Evolutionary conservation across 2,329 filamentous ascomycete genomes (phyloP).

Genomic region (Diaporthe sp.): DNA sequence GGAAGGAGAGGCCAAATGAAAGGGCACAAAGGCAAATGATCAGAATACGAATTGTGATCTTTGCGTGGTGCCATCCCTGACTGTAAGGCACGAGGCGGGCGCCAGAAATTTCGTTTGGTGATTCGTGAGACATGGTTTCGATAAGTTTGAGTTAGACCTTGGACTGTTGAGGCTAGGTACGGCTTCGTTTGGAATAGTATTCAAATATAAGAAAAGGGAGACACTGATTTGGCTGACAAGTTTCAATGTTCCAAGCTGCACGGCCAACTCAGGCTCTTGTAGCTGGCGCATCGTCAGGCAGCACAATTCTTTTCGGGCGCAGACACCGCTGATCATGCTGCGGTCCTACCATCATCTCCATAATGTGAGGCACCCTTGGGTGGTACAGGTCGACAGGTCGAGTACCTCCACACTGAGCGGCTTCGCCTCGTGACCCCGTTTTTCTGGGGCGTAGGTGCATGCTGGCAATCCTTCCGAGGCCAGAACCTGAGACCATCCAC

Average conservation of each 20-base stretch:
- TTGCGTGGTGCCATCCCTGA: background rate
- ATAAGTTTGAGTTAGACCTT: no score
- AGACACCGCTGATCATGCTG: background rate
- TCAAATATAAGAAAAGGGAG: background rate
- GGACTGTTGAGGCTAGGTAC: background rate
- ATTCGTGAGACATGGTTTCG: background rate
- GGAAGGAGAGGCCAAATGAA: background rate
- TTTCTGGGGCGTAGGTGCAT: background rate
- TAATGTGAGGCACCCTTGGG: no score
- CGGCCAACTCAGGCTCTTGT: background rate
- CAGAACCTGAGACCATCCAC: background rate
- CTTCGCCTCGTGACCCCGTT: background rate
- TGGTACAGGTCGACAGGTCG: background rate
- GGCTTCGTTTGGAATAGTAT: background rate
- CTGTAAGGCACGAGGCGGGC: background rate
- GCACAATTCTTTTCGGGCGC: slow-evolving; percentile 9
- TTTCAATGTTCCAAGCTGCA: no score
- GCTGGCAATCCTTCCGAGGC: background rate
- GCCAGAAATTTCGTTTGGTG: background rate
- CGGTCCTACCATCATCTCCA: background rate
- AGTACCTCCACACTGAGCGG: background rate
- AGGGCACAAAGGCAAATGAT: background rate
- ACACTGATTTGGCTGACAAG: background rate
- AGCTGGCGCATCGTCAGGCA: background rate
- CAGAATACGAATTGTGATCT: background rate